phyloP scores from a whole-genome alignment of 495 filamentous ascomycete species.

The Geoglossum glabrum region DNA sequence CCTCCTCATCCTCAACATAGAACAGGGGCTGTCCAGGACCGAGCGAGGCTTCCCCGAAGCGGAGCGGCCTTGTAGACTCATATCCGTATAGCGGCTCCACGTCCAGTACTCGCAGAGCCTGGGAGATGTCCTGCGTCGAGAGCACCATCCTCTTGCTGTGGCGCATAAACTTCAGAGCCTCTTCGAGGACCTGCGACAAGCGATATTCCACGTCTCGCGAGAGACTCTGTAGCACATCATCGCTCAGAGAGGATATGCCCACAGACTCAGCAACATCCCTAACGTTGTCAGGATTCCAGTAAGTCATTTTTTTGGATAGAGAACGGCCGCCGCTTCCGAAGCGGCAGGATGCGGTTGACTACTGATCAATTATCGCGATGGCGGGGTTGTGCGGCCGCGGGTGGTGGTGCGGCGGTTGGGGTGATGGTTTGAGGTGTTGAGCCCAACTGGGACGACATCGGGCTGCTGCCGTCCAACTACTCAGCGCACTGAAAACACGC shows the following conservation, averaged over 20 bases:
- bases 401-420: too few species aligned
- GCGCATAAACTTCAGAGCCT: constrained; percentile 89
- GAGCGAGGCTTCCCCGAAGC: constrained; percentile 82
- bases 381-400: too few species aligned
- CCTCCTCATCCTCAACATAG: constrained; percentile 96
- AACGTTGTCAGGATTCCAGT: constrained; percentile 95
- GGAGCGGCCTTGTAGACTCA: constrained; percentile 65
- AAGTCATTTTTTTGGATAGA: constrained; percentile 17
- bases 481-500: too few species aligned
- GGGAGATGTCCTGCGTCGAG: constrained; percentile 66
- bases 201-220: constrained; percentile 90
- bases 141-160: constrained; percentile 64
- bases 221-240: constrained; percentile 67
- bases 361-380: not conserved
- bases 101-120: constrained; percentile 65
- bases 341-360: not conserved
- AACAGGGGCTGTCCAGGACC: constrained; percentile 90
- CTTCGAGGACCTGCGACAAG: constrained; percentile 74
- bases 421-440: too few species aligned
- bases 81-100: constrained; percentile 94
- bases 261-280: constrained; percentile 89
- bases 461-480: too few species aligned
- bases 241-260: constrained; percentile 55
- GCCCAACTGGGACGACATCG: too few species aligned
- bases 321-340: not conserved